Percentiles rank a stretch among this genome's conserved stretches.
These are phyloP conservation scores for Clitopilus passeckerianus DNA, from an alignment of 768 basidiomycete species.

Conservation along the genomic window DNA sequence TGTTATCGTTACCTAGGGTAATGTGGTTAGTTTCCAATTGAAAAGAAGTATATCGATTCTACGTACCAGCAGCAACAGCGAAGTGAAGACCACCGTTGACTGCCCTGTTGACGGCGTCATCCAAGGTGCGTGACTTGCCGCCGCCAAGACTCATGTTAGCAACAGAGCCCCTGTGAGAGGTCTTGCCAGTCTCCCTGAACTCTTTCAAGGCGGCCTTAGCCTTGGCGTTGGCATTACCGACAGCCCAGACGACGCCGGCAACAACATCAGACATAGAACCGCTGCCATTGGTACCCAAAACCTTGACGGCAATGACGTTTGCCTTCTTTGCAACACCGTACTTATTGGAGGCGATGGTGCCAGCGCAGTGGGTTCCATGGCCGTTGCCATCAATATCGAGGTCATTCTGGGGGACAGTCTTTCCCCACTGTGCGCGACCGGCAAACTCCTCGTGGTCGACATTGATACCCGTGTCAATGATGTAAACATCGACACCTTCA, in stretches of 20 bases:
- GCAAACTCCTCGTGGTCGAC: conserved; percentile 80
- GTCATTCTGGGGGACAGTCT: conserved; percentile 83
- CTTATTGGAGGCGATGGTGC: conserved; percentile 89
- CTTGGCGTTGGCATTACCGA: conserved; percentile 44
- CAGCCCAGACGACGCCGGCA: conserved; percentile 82
- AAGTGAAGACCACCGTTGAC: conserved; percentile 87
- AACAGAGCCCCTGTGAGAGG: conserved; percentile 88
- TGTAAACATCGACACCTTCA: conserved; percentile 89
- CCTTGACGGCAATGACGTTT: conserved; percentile 86
- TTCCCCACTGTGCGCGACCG: conserved; percentile 89
- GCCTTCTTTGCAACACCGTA: conserved; percentile 97
- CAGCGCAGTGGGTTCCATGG: conserved; percentile 93
- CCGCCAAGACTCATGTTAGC: conserved; percentile 98
- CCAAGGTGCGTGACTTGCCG: conserved; percentile 82
- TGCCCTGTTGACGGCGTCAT: conserved; percentile 80
- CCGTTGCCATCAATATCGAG: conserved; percentile 91
- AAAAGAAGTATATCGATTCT: background rate
- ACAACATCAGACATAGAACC: conserved; percentile 96
- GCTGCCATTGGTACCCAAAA: conserved; percentile 90
- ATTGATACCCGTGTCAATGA: conserved; percentile 90
- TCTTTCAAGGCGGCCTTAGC: conserved; percentile 61
- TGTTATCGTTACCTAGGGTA: conserved; percentile 68
- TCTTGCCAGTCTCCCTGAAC: conserved; percentile 66
- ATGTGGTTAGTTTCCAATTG: background rate
- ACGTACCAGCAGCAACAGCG: conserved; percentile 89